Evolutionary conservation across 2,329 filamentous ascomycete species (phyloP), one percentile per base, ranked within the genome.

Genomic region (Pezicula carpinea): DNA sequence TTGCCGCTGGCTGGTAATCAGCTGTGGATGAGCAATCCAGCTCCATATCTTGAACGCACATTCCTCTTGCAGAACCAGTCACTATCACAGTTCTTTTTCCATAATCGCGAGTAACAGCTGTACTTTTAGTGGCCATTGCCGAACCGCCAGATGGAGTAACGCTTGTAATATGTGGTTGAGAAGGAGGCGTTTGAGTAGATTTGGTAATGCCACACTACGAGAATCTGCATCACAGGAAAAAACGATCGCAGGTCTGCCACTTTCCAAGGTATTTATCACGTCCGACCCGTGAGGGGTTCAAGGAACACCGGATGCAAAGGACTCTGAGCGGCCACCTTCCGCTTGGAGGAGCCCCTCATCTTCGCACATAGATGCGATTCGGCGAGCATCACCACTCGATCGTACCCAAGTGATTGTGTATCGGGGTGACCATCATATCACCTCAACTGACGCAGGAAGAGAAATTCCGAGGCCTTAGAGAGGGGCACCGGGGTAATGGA

Each of bases 1-100:
- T 77, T 79, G 39, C 81, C 81, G 53, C 80, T 82, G 17, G 32
- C 14, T 46, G 8, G 14, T 42, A 10, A 36, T 47, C 52, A 26
- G 39, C 43, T 13, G 55, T 13, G 57, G 55, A 34, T 60, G 60
- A 41, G 40, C 11, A 36, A 19, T 35, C 31, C 26, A 14, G 15
- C 11, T n/a, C 13, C 8, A 6, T 14, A 19, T n/a, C 11, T 8
- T 15, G 19, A 6, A 51, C 66, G 47, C 58, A 68, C 67, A 69
- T 69, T 54, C 67, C 67, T 26, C 66, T 59, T 19, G 60, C 60
- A 21, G 67, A 69, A 13, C 67, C 67, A 7, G 67, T 70, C 2
- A 70, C 62, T 43, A 70, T 69, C 1, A 57, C 67, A 18, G 62
- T 64, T 48, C 65, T 53, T 34, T 60, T 62, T 4, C 57, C 56